Percentiles rank a stretch among this genome's conserved stretches.
Evolutionary conservation across 495 filamentous ascomycete species (phyloP).

Genomic region (Xylaria telfairii): DNA sequence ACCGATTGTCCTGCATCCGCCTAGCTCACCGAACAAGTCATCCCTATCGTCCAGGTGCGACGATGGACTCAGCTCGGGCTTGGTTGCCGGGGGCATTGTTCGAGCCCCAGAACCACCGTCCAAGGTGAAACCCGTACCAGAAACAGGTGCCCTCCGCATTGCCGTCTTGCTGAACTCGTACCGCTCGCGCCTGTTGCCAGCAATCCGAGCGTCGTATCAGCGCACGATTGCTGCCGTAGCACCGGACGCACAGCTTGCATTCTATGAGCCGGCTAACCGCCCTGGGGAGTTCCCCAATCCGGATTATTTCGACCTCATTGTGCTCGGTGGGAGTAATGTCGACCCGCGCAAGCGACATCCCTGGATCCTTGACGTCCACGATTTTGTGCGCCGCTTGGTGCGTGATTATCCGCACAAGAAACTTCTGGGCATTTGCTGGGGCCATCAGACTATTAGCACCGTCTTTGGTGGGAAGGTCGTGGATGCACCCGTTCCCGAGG

Average conservation of each 20-base stretch:
- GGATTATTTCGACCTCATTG: conserved; percentile 52
- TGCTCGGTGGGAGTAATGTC: conserved; percentile 54
- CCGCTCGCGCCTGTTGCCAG: conserved; percentile 45
- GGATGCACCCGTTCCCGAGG: conserved; percentile 49
- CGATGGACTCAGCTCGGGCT: neutral
- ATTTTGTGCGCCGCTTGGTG: conserved; percentile 48
- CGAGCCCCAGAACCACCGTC: neutral
- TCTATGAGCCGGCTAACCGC: conserved; percentile 52
- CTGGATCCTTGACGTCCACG: conserved; percentile 54
- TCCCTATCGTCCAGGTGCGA: neutral
- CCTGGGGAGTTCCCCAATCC: conserved; percentile 46
- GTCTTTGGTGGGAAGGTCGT: conserved; percentile 50
- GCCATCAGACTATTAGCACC: conserved; percentile 52
- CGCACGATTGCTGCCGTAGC: conserved; percentile 44
- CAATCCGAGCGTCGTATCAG: conserved; percentile 48
- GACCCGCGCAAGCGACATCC: conserved; percentile 50
- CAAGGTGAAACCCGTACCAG: conserved; percentile 19
- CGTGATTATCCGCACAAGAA: conserved; percentile 47
- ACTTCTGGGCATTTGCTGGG: conserved; percentile 55
- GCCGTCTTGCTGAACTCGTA: conserved; percentile 56
- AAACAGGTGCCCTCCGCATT: conserved; percentile 37
- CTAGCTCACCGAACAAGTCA: neutral
- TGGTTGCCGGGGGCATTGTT: neutral
- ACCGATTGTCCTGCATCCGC: neutral
- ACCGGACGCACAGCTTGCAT: conserved; percentile 38